phyloP scores from a whole-genome alignment of 2,329 filamentous ascomycete genomes.

The Emergomyces africanus region DNA sequence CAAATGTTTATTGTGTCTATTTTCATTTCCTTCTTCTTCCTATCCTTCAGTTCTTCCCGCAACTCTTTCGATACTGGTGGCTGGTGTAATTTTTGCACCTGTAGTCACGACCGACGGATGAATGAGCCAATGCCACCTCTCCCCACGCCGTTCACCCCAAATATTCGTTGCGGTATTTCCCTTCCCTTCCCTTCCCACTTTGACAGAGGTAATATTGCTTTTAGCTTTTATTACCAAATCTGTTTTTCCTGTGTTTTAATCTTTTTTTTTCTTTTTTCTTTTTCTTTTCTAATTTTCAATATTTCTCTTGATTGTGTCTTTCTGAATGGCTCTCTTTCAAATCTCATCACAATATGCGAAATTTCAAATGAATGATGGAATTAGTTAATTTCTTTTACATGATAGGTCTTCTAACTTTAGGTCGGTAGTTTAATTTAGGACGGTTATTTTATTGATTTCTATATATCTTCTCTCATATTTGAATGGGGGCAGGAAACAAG shows the following conservation, averaged over 20 bases:
- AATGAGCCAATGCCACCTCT: neutral
- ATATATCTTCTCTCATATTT: too few relatives aligned
- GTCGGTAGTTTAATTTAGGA: too few relatives aligned
- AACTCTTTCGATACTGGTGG: neutral
- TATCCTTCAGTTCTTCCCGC: neutral
- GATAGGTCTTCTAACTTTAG: too few relatives aligned
- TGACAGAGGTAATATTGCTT: too few relatives aligned
- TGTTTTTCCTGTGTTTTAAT: neutral
- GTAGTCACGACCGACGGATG: neutral
- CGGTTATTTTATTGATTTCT: too few relatives aligned
- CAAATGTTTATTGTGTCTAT: neutral
- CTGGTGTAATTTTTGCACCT: neutral
- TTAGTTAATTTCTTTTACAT: too few relatives aligned
- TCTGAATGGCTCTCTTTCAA: neutral
- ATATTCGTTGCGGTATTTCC: neutral
- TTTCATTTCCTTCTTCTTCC: neutral
- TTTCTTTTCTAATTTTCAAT: neutral
- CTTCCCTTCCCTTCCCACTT: neutral
- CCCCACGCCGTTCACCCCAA: neutral
- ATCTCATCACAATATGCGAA: neutral
- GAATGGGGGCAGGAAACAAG: too few relatives aligned
- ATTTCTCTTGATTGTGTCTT: neutral
- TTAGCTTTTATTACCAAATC: too few relatives aligned
- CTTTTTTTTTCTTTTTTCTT: neutral
- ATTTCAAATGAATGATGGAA: too few relatives aligned